Evolutionary conservation across 805 yeast genomes (phyloP).

Genomic region (Candida silvicultrix): DNA sequence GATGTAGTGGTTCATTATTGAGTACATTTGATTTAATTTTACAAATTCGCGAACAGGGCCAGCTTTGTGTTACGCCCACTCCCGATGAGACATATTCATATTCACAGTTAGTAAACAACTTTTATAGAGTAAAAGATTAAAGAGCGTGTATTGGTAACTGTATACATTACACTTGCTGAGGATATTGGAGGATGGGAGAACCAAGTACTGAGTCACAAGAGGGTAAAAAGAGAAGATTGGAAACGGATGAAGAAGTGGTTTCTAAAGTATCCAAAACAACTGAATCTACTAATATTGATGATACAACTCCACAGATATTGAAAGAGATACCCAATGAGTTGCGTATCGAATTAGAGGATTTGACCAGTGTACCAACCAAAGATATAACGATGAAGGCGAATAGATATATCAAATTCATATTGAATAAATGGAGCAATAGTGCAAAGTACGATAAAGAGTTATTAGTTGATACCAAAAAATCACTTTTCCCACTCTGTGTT

Average conservation of each 20-base stretch:
- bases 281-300: background rate
- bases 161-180: too few species aligned
- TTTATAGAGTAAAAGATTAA: too few species aligned
- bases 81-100: too few species aligned
- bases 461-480: constrained; percentile 39
- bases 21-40: too few species aligned
- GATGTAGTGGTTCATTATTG: too few species aligned
- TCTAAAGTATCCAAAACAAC: background rate
- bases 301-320: background rate
- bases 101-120: too few species aligned
- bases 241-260: background rate
- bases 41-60: too few species aligned
- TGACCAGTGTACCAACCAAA: background rate
- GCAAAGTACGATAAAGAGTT: constrained; percentile 19
- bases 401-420: constrained; percentile 23
- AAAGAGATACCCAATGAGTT: constrained; percentile 8
- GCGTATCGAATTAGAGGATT: constrained; percentile 13
- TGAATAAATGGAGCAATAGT: constrained; percentile 31
- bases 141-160: too few species aligned
- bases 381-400: constrained; percentile 17
- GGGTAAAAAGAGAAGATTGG: background rate
- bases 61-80: too few species aligned
- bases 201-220: background rate
- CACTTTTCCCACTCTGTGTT: constrained; percentile 47
- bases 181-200: background rate